Evolutionary conservation across 352 stramenopile species (phyloP).

Genomic region (Halophytophthora batemanensis): DNA sequence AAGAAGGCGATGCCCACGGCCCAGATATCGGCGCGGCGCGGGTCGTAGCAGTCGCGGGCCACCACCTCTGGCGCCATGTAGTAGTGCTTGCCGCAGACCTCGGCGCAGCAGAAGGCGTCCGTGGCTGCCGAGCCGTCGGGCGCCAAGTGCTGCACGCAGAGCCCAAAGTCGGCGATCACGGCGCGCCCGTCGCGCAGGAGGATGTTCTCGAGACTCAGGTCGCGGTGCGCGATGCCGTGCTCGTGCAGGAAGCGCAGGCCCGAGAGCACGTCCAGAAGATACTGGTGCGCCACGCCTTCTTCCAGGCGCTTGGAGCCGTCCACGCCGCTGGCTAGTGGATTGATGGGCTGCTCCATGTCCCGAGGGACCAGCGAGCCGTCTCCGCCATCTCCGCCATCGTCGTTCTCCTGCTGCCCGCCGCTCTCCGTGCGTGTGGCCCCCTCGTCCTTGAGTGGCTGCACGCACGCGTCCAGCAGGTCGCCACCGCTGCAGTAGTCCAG

Average conservation of each 20-base stretch:
- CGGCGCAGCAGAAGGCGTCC: slow-evolving; percentile 49
- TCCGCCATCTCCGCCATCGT: slow-evolving; percentile 2
- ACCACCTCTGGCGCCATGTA: slow-evolving; percentile 97
- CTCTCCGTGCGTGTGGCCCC: not conserved
- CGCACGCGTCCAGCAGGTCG: slow-evolving; percentile 65
- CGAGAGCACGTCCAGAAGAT: slow-evolving; percentile 65
- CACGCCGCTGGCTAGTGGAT: slow-evolving; percentile 16
- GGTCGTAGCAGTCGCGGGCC: slow-evolving; percentile 84
- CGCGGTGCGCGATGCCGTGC: slow-evolving; percentile 86
- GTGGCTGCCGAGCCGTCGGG: slow-evolving; percentile 20
- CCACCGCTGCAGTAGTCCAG: slow-evolving; percentile 77
- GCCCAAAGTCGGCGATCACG: slow-evolving; percentile 69
- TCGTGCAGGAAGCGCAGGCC: slow-evolving; percentile 65
- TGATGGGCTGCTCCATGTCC: not conserved
- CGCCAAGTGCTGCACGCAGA: slow-evolving; percentile 51
- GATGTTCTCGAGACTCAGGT: slow-evolving; percentile 98
- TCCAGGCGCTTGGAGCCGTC: slow-evolving; percentile 35
- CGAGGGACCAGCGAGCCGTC: too few species aligned
- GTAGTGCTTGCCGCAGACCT: slow-evolving; percentile 91
- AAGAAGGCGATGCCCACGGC: slow-evolving; percentile 92
- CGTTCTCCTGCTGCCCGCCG: not conserved
- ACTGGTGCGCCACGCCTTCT: slow-evolving; percentile 43
- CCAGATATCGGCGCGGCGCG: slow-evolving; percentile 91
- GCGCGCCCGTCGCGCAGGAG: slow-evolving; percentile 70
- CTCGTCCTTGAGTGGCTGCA: slow-evolving; percentile 11